These are phyloP conservation scores for Acarospora socialis DNA, from an alignment of 2,329 filamentous ascomycete genomes.

Conservation along the genomic window DNA sequence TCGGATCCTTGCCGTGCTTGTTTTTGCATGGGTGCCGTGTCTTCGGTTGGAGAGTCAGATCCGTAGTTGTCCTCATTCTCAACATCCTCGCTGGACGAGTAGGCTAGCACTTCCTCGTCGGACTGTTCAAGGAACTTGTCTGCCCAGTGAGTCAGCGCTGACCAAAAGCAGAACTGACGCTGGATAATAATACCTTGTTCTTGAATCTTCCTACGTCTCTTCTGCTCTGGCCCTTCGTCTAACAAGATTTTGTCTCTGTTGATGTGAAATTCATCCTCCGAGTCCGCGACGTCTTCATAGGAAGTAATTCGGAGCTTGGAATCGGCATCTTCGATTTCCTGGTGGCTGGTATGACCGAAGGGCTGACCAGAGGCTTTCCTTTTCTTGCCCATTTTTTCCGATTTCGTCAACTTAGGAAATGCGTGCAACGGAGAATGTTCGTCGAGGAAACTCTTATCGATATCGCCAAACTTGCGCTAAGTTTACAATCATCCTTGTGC, in stretches of 20 bases:
- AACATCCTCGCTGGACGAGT: slow-evolving; percentile 32
- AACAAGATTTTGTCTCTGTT: slow-evolving; percentile 76
- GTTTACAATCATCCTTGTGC: no score
- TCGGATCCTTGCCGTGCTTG: slow-evolving; percentile 15
- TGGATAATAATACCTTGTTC: slow-evolving; percentile 43
- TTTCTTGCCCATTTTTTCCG: slow-evolving; percentile 39
- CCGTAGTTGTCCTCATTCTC: slow-evolving; percentile 23
- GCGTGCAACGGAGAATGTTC: slow-evolving; percentile 7
- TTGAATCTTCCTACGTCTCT: slow-evolving; percentile 55
- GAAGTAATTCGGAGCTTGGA: slow-evolving; percentile 29
- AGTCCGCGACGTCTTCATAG: slow-evolving; percentile 79
- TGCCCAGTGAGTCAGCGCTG: slow-evolving; percentile 16
- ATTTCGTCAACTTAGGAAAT: slow-evolving; percentile 4
- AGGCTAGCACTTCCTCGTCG: slow-evolving; percentile 48
- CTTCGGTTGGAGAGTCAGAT: slow-evolving; percentile 20
- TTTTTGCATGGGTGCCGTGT: slow-evolving; percentile 19
- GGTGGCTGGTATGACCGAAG: slow-evolving; percentile 22
- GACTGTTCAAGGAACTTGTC: slow-evolving; percentile 44
- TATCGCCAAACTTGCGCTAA: no score
- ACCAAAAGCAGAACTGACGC: not conserved
- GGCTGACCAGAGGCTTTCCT: slow-evolving; percentile 51
- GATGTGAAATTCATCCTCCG: slow-evolving; percentile 84
- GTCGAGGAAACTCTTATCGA: no score
- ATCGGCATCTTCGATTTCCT: slow-evolving; percentile 18
- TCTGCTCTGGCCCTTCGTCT: slow-evolving; percentile 65